phyloP scores from a whole-genome alignment of 495 filamentous ascomycete genomes.

The Tuber indicum region DNA sequence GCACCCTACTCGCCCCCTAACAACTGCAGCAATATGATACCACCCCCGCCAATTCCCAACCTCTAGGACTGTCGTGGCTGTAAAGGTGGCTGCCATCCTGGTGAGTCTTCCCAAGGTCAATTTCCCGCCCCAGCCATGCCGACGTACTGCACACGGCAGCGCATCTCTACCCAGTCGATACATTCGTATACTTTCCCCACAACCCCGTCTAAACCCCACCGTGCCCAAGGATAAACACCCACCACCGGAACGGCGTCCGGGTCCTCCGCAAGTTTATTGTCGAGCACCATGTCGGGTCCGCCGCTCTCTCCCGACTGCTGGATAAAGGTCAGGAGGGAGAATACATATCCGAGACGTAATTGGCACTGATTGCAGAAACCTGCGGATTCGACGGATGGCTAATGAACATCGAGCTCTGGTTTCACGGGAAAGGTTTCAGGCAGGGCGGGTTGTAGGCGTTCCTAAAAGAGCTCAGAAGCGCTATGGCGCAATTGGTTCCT shows the following conservation, averaged over 20 bases:
- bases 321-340: conserved; percentile 33
- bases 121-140: conserved; percentile 22
- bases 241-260: conserved; percentile 47
- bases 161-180: conserved; percentile 45
- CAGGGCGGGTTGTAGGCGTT: conserved; percentile 33
- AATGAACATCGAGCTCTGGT: conserved; percentile 46
- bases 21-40: not conserved
- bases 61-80: conserved; percentile 47
- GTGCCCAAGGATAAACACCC: conserved; percentile 46
- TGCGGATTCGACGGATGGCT: conserved; percentile 50
- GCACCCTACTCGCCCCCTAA: not conserved
- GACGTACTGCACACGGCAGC: conserved; percentile 43
- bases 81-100: conserved; percentile 47
- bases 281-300: conserved; percentile 39
- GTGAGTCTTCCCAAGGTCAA: conserved; percentile 41
- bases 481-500: conserved; percentile 35
- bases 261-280: conserved; percentile 46
- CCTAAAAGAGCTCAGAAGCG: conserved; percentile 40
- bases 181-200: conserved; percentile 48
- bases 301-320: conserved; percentile 42
- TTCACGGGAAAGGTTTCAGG: conserved; percentile 33
- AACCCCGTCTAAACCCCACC: conserved; percentile 47
- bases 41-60: conserved; percentile 23
- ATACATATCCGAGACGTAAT: conserved; percentile 43
- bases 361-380: conserved; percentile 43